Conservation (phyloP, 495 filamentous ascomycete species). For the Podospora didyma region DNA sequence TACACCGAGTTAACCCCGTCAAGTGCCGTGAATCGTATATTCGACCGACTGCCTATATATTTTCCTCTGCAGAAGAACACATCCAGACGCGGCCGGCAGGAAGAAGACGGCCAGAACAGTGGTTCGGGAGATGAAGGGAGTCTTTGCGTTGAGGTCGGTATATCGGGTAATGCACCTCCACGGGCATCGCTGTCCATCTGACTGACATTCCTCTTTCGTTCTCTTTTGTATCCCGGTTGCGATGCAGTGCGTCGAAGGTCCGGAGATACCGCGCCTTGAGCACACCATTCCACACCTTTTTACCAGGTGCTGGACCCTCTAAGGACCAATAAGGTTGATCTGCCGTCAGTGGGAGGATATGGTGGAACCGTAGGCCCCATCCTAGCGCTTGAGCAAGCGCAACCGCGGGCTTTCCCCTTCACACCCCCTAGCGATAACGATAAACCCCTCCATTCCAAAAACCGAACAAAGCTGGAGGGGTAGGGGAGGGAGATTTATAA, state of each 20-base stretch:
- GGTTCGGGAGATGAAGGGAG: constrained; percentile 2
- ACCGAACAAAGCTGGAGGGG: background rate
- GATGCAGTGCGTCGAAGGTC: background rate
- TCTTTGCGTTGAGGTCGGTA: background rate
- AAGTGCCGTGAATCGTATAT: constrained; percentile 7
- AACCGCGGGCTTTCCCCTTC: constrained; percentile 5
- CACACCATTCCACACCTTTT: background rate
- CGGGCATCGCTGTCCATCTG: background rate
- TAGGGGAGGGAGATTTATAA: constrained; percentile 21
- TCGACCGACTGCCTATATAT: background rate
- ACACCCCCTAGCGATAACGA: background rate
- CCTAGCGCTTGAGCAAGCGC: constrained; percentile 7
- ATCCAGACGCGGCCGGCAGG: background rate
- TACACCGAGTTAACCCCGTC: constrained; percentile 13
- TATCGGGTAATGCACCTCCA: background rate
- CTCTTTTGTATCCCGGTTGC: background rate
- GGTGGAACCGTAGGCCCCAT: background rate
- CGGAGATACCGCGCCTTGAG: background rate
- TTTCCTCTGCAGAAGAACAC: background rate
- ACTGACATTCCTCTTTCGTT: background rate
- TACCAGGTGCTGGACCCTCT: background rate
- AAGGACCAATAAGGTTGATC: background rate
- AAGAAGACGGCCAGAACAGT: background rate
- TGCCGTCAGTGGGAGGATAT: constrained; percentile 4
- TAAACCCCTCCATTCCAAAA: constrained; percentile 11